Percentiles rank a stretch among this genome's conserved stretches.
Conservation (phyloP, 2,329 filamentous ascomycete species). For the Akanthomyces lecanii region DNA sequence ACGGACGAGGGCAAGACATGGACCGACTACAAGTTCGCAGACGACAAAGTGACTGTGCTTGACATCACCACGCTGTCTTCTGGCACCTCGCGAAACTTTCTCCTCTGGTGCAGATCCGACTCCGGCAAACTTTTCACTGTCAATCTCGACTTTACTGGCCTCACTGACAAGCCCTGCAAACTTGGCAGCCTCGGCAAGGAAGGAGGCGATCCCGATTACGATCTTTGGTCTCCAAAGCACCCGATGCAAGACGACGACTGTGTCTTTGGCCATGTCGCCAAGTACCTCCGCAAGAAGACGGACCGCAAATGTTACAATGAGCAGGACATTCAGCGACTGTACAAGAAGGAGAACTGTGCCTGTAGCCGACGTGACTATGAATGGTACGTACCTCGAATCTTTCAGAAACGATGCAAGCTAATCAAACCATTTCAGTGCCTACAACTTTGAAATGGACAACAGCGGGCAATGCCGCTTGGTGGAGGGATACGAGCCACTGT, state of each 20-base stretch:
- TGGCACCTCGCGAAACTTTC: constrained; percentile 84
- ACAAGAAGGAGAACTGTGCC: constrained; percentile 72
- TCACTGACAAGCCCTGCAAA: constrained; percentile 70
- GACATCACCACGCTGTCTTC: constrained; percentile 86
- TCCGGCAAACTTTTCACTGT: constrained; percentile 63
- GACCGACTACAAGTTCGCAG: constrained; percentile 68
- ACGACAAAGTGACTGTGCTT: constrained; percentile 65
- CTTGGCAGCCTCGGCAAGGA: constrained; percentile 64
- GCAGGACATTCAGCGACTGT: constrained; percentile 63
- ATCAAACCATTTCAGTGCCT: constrained; percentile 58
- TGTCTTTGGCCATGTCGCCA: constrained; percentile 84
- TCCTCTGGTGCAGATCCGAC: constrained; percentile 72
- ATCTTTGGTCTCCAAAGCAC: constrained; percentile 82
- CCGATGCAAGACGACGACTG: constrained; percentile 75
- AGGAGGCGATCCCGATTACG: constrained; percentile 64
- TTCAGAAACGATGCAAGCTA: constrained; percentile 22
- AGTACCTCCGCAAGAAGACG: constrained; percentile 88
- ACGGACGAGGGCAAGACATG: constrained; percentile 78
- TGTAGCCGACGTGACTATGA: constrained; percentile 87
- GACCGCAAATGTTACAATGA: constrained; percentile 78
- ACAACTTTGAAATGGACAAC: constrained; percentile 79
- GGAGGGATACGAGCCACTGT: constrained; percentile 60
- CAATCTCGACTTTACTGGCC: constrained; percentile 83
- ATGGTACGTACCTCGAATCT: constrained; percentile 59
- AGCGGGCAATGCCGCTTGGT: constrained; percentile 78